phyloP scores from a whole-genome alignment of 2,329 filamentous ascomycete genomes.

The Sporothrix schenckii region DNA sequence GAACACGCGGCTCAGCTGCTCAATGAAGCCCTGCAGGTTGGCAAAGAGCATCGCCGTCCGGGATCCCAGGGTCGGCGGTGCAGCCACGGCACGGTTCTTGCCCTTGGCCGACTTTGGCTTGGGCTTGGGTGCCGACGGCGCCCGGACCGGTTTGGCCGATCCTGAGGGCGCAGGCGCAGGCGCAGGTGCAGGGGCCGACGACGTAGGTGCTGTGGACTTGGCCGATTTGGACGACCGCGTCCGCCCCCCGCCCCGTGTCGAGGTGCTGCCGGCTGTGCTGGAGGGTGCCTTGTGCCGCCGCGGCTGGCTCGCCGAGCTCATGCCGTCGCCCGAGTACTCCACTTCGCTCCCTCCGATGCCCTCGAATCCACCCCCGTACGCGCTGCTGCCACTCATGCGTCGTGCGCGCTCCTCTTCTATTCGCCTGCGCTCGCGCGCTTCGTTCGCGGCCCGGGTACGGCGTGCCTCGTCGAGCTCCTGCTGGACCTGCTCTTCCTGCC shows the following conservation, averaged over 20 bases:
- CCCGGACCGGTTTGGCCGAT: background rate
- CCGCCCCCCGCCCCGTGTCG: conserved; percentile 41
- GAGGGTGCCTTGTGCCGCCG: conserved; percentile 60
- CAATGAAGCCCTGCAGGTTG: conserved; percentile 56
- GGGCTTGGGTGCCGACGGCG: conserved; percentile 9
- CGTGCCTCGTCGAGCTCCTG: conserved; percentile 61
- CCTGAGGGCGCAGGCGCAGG: background rate
- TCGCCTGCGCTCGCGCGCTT: conserved; percentile 57
- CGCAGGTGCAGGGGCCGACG: background rate
- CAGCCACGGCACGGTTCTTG: conserved; percentile 26
- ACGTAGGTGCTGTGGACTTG: conserved; percentile 1
- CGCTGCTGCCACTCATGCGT: conserved; percentile 48
- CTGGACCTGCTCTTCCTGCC: conserved; percentile 60
- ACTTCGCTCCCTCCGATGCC: conserved; percentile 2
- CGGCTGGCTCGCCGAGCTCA: conserved; percentile 59
- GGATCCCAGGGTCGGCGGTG: conserved; percentile 46
- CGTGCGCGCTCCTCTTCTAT: conserved; percentile 58
- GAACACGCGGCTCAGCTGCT: conserved; percentile 54
- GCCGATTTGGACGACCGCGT: conserved; percentile 42
- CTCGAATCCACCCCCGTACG: background rate
- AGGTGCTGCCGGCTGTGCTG: conserved; percentile 42
- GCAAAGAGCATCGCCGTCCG: conserved; percentile 57
- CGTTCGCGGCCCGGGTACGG: conserved; percentile 60
- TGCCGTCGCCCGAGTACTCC: conserved; percentile 26
- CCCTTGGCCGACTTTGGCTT: conserved; percentile 25